phyloP scores from a whole-genome alignment of 305 asterid species.

The Rubia balearica region DNA sequence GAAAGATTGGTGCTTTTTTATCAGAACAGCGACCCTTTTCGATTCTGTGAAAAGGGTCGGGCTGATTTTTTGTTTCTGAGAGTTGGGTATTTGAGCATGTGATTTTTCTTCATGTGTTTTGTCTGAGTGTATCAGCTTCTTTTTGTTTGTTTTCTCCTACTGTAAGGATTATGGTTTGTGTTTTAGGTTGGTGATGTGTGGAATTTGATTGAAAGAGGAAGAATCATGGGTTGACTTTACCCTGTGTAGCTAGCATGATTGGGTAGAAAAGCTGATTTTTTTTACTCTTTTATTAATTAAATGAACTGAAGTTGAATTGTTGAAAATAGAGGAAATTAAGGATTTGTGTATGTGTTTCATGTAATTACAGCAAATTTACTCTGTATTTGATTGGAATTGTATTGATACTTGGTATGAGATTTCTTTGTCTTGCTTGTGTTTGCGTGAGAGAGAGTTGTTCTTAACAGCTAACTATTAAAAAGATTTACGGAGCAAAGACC shows the following conservation, averaged over 20 bases:
- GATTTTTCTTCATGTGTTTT: not conserved
- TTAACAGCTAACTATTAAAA: no score
- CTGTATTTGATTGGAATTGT: not conserved
- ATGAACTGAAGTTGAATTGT: not conserved
- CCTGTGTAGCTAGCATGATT: not conserved
- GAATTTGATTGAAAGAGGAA: not conserved
- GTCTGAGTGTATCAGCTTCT: not conserved
- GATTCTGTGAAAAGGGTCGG: not conserved
- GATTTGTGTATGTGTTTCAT: not conserved
- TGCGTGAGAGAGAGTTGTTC: not conserved
- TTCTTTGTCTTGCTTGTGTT: not conserved
- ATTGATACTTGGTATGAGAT: not conserved
- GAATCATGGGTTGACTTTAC: not conserved
- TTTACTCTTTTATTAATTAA: not conserved
- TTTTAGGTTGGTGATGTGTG: not conserved
- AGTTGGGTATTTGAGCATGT: not conserved
- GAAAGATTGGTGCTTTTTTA: slow-evolving; percentile 6
- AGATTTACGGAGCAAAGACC: not conserved
- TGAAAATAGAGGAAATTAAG: not conserved
- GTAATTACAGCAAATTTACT: not conserved
- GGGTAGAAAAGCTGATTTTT: not conserved
- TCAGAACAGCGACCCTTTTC: not conserved
- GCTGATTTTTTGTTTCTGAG: not conserved
- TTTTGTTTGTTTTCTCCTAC: no score
- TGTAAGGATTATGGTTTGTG: not conserved